A percentile compares a stretch with the other conserved stretches of the same genome.
Evolutionary conservation across 2,329 filamentous ascomycete genomes (phyloP).

Genomic region (Pseudohalonectria lignicola): DNA sequence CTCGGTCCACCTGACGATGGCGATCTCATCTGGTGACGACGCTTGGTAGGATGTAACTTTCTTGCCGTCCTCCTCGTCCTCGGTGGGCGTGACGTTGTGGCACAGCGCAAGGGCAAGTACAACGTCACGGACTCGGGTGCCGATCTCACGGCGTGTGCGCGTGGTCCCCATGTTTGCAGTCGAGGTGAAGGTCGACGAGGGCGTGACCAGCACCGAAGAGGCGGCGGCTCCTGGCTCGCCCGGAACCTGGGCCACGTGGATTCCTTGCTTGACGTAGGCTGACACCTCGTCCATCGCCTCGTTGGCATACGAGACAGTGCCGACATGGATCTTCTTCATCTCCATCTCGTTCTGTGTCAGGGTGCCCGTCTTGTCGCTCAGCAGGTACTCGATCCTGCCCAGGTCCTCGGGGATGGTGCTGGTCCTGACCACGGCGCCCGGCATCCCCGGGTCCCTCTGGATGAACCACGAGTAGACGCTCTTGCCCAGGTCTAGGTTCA

Average conservation of each 20-base stretch:
- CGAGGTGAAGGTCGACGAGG: slow-evolving; percentile 59
- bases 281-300: slow-evolving; percentile 97
- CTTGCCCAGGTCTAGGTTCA: slow-evolving; percentile 96
- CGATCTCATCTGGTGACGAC: slow-evolving; percentile 95
- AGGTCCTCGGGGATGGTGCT: slow-evolving; percentile 97
- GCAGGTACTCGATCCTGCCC: slow-evolving; percentile 86
- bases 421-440: slow-evolving; percentile 84
- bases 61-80: slow-evolving; percentile 70
- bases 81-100: slow-evolving; percentile 92
- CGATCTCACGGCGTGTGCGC: slow-evolving; percentile 84
- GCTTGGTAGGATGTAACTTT: slow-evolving; percentile 83
- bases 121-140: slow-evolving; percentile 83
- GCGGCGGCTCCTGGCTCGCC: slow-evolving; percentile 31
- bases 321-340: slow-evolving; percentile 96
- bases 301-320: slow-evolving; percentile 95
- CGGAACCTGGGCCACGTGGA: slow-evolving; percentile 54
- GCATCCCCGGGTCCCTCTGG: slow-evolving; percentile 79
- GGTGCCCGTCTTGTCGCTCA: slow-evolving; percentile 98
- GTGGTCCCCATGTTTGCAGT: slow-evolving; percentile 54
- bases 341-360: slow-evolving; percentile 98
- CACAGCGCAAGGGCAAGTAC: slow-evolving; percentile 87
- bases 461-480: slow-evolving; percentile 95
- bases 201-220: slow-evolving; percentile 54
- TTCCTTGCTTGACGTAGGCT: slow-evolving; percentile 76
- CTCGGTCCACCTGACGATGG: slow-evolving; percentile 93